Conservation (phyloP, 805 yeast genomes). For the Starmerella sirachaensis region DNA sequence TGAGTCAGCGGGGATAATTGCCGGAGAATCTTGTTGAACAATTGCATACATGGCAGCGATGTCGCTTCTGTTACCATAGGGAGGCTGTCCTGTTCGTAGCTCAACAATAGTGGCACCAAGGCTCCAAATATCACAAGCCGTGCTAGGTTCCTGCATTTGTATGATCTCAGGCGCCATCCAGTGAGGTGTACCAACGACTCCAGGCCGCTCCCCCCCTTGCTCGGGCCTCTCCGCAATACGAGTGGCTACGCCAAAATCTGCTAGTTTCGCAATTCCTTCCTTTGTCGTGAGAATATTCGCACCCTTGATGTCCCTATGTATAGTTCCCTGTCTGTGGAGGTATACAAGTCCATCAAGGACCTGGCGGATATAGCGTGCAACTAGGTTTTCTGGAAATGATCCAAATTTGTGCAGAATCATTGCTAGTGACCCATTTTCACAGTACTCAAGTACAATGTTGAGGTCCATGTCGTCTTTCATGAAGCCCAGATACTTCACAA, state of each 20-base stretch:
- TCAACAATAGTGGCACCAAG: constrained; percentile 92
- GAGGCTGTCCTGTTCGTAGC: constrained; percentile 74
- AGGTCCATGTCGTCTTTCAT: constrained; percentile 42
- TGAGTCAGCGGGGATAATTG: constrained; percentile 38
- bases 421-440: constrained; percentile 54
- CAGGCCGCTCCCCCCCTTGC: constrained; percentile 11
- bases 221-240: constrained; percentile 18
- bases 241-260: constrained; percentile 71
- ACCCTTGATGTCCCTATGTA: constrained; percentile 68
- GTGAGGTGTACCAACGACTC: constrained; percentile 73
- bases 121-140: constrained; percentile 76
- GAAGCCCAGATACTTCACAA: constrained; percentile 58
- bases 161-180: constrained; percentile 99
- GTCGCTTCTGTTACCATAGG: constrained; percentile 62
- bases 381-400: constrained; percentile 44
- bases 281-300: constrained; percentile 56
- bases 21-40: constrained; percentile 59
- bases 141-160: constrained; percentile 56
- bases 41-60: constrained; percentile 77
- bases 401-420: constrained; percentile 41
- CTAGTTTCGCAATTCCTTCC: constrained; percentile 53
- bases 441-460: constrained; percentile 49
- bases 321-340: constrained; percentile 59
- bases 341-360: constrained; percentile 50
- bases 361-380: constrained; percentile 40